phyloP scores from a whole-genome alignment of 495 filamentous ascomycete genomes.

The Daldinia bambusicola region DNA sequence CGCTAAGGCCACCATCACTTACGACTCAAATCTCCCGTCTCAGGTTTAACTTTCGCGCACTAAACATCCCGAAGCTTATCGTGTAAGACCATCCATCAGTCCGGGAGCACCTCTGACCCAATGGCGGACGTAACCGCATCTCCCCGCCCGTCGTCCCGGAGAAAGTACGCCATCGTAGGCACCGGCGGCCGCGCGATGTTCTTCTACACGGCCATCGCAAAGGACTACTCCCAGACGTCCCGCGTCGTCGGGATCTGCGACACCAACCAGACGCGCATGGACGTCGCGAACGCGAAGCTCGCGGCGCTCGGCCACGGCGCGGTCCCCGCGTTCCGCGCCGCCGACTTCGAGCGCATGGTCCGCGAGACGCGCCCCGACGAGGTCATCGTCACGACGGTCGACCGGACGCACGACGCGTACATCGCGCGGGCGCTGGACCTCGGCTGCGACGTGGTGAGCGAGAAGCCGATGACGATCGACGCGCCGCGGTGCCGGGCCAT shows the following conservation, averaged over 20 bases:
- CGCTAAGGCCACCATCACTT: background rate
- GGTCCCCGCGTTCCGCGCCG: slow-evolving; percentile 62
- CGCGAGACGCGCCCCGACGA: slow-evolving; percentile 63
- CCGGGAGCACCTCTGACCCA: background rate
- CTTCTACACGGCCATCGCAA: slow-evolving; percentile 66
- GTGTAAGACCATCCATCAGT: background rate
- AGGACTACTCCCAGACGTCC: slow-evolving; percentile 58
- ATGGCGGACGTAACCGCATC: slow-evolving; percentile 37
- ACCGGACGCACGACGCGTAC: slow-evolving; percentile 67
- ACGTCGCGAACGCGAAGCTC: slow-evolving; percentile 55
- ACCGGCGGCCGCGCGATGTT: slow-evolving; percentile 59
- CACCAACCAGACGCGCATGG: slow-evolving; percentile 59
- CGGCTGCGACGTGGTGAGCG: slow-evolving; percentile 66
- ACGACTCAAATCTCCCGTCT: background rate
- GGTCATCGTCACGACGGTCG: slow-evolving; percentile 68
- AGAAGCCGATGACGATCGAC: slow-evolving; percentile 71
- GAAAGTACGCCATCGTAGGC: slow-evolving; percentile 59
- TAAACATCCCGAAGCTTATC: background rate
- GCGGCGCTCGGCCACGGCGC: slow-evolving; percentile 47
- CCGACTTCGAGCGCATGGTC: slow-evolving; percentile 66
- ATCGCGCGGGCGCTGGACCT: slow-evolving; percentile 65
- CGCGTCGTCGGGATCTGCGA: slow-evolving; percentile 62
- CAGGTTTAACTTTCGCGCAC: background rate
- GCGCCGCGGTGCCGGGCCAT: slow-evolving; percentile 62
- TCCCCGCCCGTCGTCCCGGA: slow-evolving; percentile 37